phyloP scores from a whole-genome alignment of 1,284 basidiomycete species.

The Fomitopsis pinicola region DNA sequence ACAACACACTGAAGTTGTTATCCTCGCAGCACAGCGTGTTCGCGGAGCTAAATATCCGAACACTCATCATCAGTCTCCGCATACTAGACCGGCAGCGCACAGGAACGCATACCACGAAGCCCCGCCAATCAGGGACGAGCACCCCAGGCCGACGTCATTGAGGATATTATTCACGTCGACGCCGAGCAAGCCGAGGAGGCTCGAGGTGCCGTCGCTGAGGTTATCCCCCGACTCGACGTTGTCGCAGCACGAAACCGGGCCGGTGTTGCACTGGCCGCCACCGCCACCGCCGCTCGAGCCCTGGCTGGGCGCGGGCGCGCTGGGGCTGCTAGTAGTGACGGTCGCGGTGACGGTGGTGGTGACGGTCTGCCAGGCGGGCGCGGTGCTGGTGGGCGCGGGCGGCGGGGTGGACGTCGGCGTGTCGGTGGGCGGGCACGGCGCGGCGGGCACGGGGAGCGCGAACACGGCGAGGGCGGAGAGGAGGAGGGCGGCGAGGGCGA shows the following conservation, averaged over 20 bases:
- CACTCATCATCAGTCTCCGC: not conserved
- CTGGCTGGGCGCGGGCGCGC: not conserved
- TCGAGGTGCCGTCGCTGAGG: not conserved
- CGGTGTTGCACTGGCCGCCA: constrained; percentile 18
- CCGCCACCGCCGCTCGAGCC: not conserved
- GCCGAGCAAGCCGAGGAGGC: constrained; percentile 14
- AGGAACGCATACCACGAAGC: not conserved
- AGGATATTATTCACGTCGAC: constrained; percentile 12
- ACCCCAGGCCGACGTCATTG: constrained; percentile 18
- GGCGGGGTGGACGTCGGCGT: too few species aligned
- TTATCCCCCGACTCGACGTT: constrained; percentile 4
- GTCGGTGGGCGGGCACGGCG: too few species aligned
- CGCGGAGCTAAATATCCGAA: not conserved
- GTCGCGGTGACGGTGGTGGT: not conserved
- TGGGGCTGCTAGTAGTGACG: not conserved
- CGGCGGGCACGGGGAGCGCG: not conserved
- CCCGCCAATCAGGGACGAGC: constrained; percentile 13
- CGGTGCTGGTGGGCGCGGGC: not conserved
- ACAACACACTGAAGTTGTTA: constrained; percentile 1
- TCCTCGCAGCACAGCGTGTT: constrained; percentile 5
- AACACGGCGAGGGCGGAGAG: not conserved
- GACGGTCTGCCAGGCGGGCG: not conserved
- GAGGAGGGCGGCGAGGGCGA: constrained; percentile 1
- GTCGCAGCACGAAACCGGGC: constrained; percentile 21
- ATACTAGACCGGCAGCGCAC: too few species aligned